Base-by-base conservation (phyloP, 345 rosid species). In the Eucalyptus cloeziana region DNA sequence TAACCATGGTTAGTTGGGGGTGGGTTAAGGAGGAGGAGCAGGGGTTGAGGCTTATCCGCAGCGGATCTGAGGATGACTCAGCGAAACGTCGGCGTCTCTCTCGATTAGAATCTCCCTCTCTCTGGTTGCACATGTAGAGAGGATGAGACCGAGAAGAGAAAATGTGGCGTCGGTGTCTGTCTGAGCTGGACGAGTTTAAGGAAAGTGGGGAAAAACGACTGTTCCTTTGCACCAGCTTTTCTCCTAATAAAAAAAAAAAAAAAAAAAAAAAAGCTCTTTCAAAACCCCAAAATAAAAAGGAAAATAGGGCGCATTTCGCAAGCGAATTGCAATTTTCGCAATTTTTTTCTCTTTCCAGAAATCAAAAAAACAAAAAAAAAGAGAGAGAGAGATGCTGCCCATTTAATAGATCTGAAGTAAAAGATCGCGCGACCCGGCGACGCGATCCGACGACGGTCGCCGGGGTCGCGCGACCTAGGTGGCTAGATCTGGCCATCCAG, bases 341-440 rank as follows among this genome's bases (percentile, higher is more conserved):
- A 13, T 7, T 7, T n/a, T 14, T 14, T 64, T 13, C 33, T 30
- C 5, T 14, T 60, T 60, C 3, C 16, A 11, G 7, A n/a, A n/a
- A 64, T 64, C 1, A 31, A 15, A 7, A 62, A 62, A 9, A 22
- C 2, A 60, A 58, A 21, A 22, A 27, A 9, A 27, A 51, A 0
- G 13, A 2, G 30, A 30, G 1, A 30, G 14, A 27, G 4, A 30
- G 9, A 62, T 3, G 5, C 2, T 7, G 5, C 37, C 16, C 33
- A 27, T 30, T 7, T 62, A 30, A 62, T 62, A 62, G 8, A 30
- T 30, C 33, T 62, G 5, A 27, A 30, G 69, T 27, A 17, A 62
- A 62, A n/a, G n/a, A 37, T 37, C 40, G 40, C 40, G 4, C 4
- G 40, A 37, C 40, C 40, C n/a, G n/a, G n/a, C n/a, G n/a, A n/a